Conservation (phyloP, 805 yeast genomes). For the Lipomyces japonicus region DNA sequence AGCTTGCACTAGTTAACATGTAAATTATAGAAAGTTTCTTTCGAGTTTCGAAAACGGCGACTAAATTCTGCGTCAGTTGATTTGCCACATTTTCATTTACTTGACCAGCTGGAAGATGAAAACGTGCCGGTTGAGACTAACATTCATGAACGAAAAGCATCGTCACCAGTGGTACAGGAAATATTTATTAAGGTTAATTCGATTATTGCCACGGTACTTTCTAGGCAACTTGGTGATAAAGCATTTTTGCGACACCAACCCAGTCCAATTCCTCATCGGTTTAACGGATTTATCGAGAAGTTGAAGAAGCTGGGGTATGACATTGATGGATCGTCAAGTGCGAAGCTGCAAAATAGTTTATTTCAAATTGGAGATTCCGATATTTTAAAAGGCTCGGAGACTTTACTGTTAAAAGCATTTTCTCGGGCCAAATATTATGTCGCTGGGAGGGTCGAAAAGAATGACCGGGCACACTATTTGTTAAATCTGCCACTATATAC, state of each 20-base stretch:
- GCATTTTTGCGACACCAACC: constrained; percentile 86
- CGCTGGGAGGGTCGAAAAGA: constrained; percentile 83
- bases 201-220: constrained; percentile 77
- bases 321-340: constrained; percentile 70
- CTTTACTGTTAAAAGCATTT: constrained; percentile 75
- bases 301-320: constrained; percentile 52
- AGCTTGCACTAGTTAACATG: too few species aligned
- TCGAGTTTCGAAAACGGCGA: constrained; percentile 67
- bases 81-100: constrained; percentile 52
- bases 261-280: constrained; percentile 73
- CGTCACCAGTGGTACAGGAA: constrained; percentile 64
- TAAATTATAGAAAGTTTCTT: constrained; percentile 43
- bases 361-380: constrained; percentile 58
- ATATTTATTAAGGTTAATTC: constrained; percentile 74
- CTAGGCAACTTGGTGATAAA: constrained; percentile 69
- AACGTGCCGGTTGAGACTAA: constrained; percentile 67
- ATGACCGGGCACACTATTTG: constrained; percentile 72
- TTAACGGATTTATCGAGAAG: constrained; percentile 73
- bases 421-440: constrained; percentile 80
- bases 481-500: constrained; percentile 82
- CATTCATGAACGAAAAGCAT: constrained; percentile 58
- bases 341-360: constrained; percentile 67
- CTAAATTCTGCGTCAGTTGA: constrained; percentile 50
- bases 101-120: constrained; percentile 84
- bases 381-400: constrained; percentile 69